Percentiles rank a stretch among this genome's conserved stretches.
Conservation (phyloP, 2,329 filamentous ascomycete species). For the Ploettnerulaceae sp. region DNA sequence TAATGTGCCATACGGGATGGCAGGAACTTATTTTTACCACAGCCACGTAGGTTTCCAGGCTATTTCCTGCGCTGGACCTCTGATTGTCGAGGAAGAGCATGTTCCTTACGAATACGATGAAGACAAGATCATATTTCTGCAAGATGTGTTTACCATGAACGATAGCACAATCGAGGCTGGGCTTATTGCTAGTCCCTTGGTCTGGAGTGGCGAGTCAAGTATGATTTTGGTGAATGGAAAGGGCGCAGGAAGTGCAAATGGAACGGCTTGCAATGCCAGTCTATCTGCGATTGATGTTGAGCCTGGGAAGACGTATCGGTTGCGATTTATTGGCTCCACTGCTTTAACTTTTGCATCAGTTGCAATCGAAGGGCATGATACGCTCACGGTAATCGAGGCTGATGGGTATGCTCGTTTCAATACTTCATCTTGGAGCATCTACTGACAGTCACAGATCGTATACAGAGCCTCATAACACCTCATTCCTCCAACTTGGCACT, state of each 20-base stretch:
- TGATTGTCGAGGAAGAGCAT: conserved; percentile 42
- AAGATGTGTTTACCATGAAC: conserved; percentile 52
- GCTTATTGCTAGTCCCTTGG: conserved; percentile 45
- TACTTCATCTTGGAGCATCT: conserved; percentile 9
- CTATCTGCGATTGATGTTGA: conserved; percentile 51
- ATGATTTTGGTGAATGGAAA: conserved; percentile 55
- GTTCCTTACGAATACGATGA: conserved; percentile 57
- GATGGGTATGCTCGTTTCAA: conserved; percentile 42
- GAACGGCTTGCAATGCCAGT: conserved; percentile 35
- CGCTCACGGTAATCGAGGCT: conserved; percentile 54
- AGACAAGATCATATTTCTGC: conserved; percentile 50
- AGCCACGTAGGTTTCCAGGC: conserved; percentile 51
- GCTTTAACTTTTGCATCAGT: conserved; percentile 50
- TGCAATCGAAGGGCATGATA: conserved; percentile 51
- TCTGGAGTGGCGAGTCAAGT: conserved; percentile 55
- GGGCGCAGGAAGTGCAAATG: conserved; percentile 40
- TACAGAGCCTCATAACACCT: conserved; percentile 37
- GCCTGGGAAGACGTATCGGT: conserved; percentile 54
- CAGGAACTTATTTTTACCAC: conserved; percentile 54
- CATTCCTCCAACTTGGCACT: conserved; percentile 42
- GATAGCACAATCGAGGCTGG: conserved; percentile 49
- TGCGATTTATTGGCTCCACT: conserved; percentile 54
- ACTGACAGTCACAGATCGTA: conserved; percentile 31
- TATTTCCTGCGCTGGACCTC: conserved; percentile 42
- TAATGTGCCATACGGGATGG: conserved; percentile 38